Evolutionary conservation across 1,284 basidiomycete species (phyloP).

Genomic region (Cryptococcus neoformans): DNA sequence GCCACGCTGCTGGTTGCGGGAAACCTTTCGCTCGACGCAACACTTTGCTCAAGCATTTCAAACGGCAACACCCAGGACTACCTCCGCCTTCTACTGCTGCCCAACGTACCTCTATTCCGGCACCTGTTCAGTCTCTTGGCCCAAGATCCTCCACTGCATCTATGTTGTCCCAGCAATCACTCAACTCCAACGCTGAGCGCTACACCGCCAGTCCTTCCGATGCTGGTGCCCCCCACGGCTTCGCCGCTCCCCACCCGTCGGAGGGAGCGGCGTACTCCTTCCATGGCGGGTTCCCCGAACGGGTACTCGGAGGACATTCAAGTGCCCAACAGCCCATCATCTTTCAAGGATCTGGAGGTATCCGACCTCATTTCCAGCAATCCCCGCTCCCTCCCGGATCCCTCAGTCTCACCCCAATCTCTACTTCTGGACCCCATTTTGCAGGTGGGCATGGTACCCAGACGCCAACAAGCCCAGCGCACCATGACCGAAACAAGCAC

Average conservation of each 20-base stretch:
- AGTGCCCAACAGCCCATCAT: slow-evolving; percentile 9
- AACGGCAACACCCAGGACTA: slow-evolving; percentile 37
- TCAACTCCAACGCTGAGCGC: slow-evolving; percentile 14
- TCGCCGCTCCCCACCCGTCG: slow-evolving; percentile 42
- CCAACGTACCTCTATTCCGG: slow-evolving; percentile 5
- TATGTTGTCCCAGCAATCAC: slow-evolving; percentile 15
- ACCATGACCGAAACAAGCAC: not conserved
- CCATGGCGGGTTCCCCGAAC: slow-evolving; percentile 27
- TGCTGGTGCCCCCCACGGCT: slow-evolving; percentile 27
- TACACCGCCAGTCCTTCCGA: slow-evolving; percentile 21
- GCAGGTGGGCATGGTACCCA: slow-evolving; percentile 4
- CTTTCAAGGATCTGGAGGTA: slow-evolving; percentile 5
- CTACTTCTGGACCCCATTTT: slow-evolving; percentile 5
- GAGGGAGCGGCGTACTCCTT: slow-evolving; percentile 35
- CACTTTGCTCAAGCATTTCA: slow-evolving; percentile 45
- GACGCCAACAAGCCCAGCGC: slow-evolving; percentile 9
- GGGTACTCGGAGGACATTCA: slow-evolving; percentile 14
- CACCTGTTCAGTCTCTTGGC: slow-evolving; percentile 3
- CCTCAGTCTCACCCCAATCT: slow-evolving; percentile 12
- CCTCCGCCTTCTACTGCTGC: slow-evolving; percentile 28
- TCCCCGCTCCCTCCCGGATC: slow-evolving; percentile 1
- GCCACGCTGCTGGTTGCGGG: slow-evolving; percentile 31
- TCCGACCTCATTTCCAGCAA: slow-evolving; percentile 7
- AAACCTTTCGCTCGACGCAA: slow-evolving; percentile 42
- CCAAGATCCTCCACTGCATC: slow-evolving; percentile 4